Evolutionary conservation across 2,329 filamentous ascomycete genomes (phyloP).

Genomic region (Orbilia quercus): DNA sequence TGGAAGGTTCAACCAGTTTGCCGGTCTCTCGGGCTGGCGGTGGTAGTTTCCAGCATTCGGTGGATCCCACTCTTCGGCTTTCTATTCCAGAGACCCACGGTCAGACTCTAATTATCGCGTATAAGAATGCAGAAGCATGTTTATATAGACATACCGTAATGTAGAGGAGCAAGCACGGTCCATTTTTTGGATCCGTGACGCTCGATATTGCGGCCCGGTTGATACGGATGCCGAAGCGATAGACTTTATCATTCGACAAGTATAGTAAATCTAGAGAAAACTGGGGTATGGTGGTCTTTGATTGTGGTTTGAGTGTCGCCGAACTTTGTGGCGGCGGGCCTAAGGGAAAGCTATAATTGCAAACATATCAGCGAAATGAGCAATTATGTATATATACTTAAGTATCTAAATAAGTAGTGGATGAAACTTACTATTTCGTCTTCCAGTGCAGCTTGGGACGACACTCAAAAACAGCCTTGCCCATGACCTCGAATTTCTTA

Average conservation of each 20-base stretch:
- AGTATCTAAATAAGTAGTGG: neutral
- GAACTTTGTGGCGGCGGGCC: neutral
- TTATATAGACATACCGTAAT: neutral
- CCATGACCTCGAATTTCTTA: conserved; percentile 10
- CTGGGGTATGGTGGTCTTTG: neutral
- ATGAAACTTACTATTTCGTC: conserved; percentile 26
- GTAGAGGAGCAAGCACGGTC: neutral
- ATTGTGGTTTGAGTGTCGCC: neutral
- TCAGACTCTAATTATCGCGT: neutral
- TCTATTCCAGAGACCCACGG: neutral
- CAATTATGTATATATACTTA: too few species aligned
- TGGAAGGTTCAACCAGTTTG: conserved; percentile 20
- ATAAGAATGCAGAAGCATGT: neutral
- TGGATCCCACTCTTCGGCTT: conserved; percentile 15
- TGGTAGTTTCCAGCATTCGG: conserved; percentile 17
- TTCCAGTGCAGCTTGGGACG: conserved; percentile 13
- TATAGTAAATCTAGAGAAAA: conserved; percentile 19
- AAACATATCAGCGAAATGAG: too few species aligned
- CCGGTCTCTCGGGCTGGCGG: conserved; percentile 9
- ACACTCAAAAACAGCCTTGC: neutral
- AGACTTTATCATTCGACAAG: neutral
- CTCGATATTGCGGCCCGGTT: neutral
- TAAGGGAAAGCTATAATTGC: neutral
- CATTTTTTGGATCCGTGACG: neutral
- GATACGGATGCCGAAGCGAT: conserved; percentile 23